Evolutionary conservation across 2,329 filamentous ascomycete species (phyloP).

Genomic region (Blastomyces gilchristii): DNA sequence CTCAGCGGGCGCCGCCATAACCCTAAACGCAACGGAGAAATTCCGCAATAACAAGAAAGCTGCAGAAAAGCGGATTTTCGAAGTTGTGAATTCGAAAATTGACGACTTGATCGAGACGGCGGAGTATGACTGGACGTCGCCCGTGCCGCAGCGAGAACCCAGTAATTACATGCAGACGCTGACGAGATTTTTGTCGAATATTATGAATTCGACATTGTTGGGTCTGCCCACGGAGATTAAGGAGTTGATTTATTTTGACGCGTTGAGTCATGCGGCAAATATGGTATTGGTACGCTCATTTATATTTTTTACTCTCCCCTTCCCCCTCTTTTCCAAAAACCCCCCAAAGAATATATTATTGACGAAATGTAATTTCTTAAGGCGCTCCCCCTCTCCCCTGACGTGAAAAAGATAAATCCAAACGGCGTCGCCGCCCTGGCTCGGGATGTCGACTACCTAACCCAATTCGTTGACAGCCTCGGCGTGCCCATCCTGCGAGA

Average conservation of each 20-base stretch:
- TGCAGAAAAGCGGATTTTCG: slow-evolving; percentile 94
- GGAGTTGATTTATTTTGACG: slow-evolving; percentile 95
- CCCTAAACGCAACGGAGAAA: slow-evolving; percentile 69
- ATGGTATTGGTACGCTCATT: slow-evolving; percentile 58
- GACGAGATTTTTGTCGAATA: slow-evolving; percentile 84
- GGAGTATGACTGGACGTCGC: slow-evolving; percentile 80
- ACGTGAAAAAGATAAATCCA: slow-evolving; percentile 77
- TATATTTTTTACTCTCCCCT: too few species aligned
- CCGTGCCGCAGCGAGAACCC: slow-evolving; percentile 56
- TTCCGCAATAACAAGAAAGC: slow-evolving; percentile 89
- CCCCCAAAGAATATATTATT: too few species aligned
- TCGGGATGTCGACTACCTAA: slow-evolving; percentile 73
- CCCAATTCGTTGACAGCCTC: slow-evolving; percentile 75
- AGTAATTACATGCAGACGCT: slow-evolving; percentile 94
- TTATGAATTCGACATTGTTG: slow-evolving; percentile 89
- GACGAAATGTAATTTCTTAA: slow-evolving; percentile 21
- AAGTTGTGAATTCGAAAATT: slow-evolving; percentile 96
- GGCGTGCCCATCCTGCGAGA: slow-evolving; percentile 81
- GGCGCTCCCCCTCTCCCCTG: slow-evolving; percentile 64
- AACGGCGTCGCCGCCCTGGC: slow-evolving; percentile 72
- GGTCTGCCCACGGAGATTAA: slow-evolving; percentile 94
- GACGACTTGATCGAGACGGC: slow-evolving; percentile 94
- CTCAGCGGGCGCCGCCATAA: slow-evolving; percentile 59
- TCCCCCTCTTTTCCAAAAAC: not conserved
- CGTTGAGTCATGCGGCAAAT: slow-evolving; percentile 77